Evolutionary conservation across 2,329 filamentous ascomycete genomes (phyloP), one percentile per base, ranked within the genome.

Genomic region (Diaporthe ilicicola): DNA sequence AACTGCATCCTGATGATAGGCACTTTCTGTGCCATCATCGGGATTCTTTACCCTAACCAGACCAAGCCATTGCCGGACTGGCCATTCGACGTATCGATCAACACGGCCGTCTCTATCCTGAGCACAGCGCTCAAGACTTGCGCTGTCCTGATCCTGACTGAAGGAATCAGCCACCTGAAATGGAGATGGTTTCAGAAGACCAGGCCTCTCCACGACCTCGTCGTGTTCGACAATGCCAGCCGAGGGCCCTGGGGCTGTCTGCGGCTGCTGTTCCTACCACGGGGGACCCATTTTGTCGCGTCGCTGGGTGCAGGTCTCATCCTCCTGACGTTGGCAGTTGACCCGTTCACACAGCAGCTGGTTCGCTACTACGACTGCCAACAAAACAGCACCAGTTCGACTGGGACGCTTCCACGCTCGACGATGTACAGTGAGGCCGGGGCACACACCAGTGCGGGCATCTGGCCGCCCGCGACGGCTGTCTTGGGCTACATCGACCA

Each of bases 1-100:
- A 61, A 61, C 55, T 61, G 55, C 17, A 46, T 61, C 24, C 55
- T 61, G 7, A 61, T 61, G 55, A 61, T 61, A 61, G 55, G 55
- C 4, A 3, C 2, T 3, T 37, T 61, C 55, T 61, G 24, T 8
- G 55, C 55, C 17, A 61, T 61, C 55, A 37, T 61, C 39, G 55
- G 37, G 4, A 61, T 61, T 10, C 55, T 61, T 24, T 61, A 61
- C 19, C 55, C 55, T 1, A 61, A 61, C 55, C 55, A 61, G 55
- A 61, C 55, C 7, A 61, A 61, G 29, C 37, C 55, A 61, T 32
- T 61, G 15, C 55, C 55, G 3, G 55, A 61, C 55, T 61, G 55
- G 55, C 55, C 55, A 6, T 61, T 61, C 55, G 55, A 61, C 37
- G 39, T 61, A 8, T 61, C 55, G 2, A 61, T 61, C 24, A 61